phyloP scores from a whole-genome alignment of 768 basidiomycete species.

The Naganishia friedmannii region DNA sequence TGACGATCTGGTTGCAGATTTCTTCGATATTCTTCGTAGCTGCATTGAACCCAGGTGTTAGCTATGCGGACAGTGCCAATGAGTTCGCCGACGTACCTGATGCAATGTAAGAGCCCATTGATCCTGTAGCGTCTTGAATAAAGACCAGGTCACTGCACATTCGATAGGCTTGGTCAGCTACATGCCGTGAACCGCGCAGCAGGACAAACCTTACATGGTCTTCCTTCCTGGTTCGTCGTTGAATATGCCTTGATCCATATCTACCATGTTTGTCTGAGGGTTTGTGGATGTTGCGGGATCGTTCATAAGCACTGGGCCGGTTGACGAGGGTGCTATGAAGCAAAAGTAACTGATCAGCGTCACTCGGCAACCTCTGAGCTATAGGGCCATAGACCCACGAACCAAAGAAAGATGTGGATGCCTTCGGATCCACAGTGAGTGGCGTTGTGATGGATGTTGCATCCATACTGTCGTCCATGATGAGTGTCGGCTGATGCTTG shows the following conservation, averaged over 20 bases:
- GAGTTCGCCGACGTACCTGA: conserved; percentile 25
- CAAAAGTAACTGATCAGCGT: background rate
- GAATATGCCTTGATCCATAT: conserved; percentile 7
- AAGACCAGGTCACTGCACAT: conserved; percentile 71
- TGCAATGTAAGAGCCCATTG: conserved; percentile 50
- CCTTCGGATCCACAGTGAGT: background rate
- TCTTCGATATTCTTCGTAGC: conserved; percentile 94
- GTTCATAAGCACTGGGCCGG: conserved; percentile 19
- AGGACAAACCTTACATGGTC: conserved; percentile 26
- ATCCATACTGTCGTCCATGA: conserved; percentile 2
- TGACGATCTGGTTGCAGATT: conserved; percentile 90
- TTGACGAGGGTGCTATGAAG: conserved; percentile 8
- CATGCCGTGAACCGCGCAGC: background rate
- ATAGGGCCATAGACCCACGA: background rate
- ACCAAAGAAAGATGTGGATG: background rate
- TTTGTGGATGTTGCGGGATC: background rate
- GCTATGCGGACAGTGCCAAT: conserved; percentile 1
- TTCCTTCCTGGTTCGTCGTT: conserved; percentile 30
- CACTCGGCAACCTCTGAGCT: background rate
- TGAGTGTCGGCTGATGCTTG: background rate
- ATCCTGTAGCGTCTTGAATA: conserved; percentile 88
- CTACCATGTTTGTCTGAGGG: conserved; percentile 8
- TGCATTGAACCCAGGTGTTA: conserved; percentile 75
- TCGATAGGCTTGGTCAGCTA: background rate
- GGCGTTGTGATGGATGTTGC: background rate